Base-by-base conservation (phyloP, 177 flowering plant species). In the Vitis hybrid region DNA sequence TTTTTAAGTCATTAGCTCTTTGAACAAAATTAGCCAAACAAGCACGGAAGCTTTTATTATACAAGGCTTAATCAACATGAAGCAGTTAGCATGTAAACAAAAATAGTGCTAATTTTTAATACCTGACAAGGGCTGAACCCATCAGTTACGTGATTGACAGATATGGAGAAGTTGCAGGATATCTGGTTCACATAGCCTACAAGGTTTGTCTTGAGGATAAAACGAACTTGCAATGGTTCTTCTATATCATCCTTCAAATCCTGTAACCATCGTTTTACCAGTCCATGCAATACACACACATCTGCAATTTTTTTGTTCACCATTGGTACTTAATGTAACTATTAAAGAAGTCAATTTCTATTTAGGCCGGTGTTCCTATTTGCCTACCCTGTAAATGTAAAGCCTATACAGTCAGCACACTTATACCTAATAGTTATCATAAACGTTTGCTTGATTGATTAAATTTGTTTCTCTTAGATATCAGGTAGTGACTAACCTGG, bases 41-140 rank as follows among this genome's bases (percentile, higher is more conserved):
- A 3, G 5, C 29, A 26, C 5, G 5, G 29, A 26, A 26, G 29
- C 29, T 26, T 26, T 26, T 26, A 39, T 7, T 6, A 39, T 3
- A 39, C 9, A 39, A 5, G 48, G 48, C 48, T 39, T 7, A 39
- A 39, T 39, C 6, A 39, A 39, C 9, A 39, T 5, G 48, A 39
- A 39, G 9, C 1, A 6, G 11, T 59, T 11, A 59, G 14, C 12
- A 59, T 59, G 29, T 22, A 57, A 16, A 34, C 50, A 34, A 31
- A 20, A 12, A 26, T 26, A 26, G 29, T 26, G 13, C 20, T 19
- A 22, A 68, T 22, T 19, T 50, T 19, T 20, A 26, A 53, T 82
- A 94, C 98, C 96, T 87, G 82, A 70, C 89, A 89, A 51, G 82
- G 76, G 73, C 45, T 69, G 76, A 90, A 88, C 2, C 80, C 86